phyloP scores from a whole-genome alignment of 441 rosid species.

The Adansonia rubrostipa region DNA sequence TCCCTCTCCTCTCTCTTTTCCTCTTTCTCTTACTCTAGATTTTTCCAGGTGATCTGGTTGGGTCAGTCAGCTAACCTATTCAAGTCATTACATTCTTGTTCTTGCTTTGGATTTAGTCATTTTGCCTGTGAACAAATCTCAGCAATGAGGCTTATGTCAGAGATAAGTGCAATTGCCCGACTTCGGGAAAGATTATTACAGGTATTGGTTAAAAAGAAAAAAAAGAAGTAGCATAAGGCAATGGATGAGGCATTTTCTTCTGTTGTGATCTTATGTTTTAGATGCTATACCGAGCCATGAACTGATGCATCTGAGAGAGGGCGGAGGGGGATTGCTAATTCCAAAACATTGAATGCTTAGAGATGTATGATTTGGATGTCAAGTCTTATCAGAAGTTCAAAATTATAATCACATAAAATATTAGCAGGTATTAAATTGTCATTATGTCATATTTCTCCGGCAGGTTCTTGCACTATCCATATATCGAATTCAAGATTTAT shows the following conservation, averaged over 20 bases:
- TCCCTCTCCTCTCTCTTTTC: neutral
- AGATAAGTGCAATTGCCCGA: neutral
- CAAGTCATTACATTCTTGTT: neutral
- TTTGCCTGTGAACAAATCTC: neutral
- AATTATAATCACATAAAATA: neutral
- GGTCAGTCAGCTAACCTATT: neutral
- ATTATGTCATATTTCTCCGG: conserved; percentile 11
- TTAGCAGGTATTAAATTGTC: neutral
- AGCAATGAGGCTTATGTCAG: neutral
- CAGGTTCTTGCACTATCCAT: neutral
- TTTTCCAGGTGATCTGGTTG: neutral
- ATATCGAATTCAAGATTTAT: neutral
- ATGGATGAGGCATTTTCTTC: neutral
- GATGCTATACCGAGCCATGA: neutral
- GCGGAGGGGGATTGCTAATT: neutral
- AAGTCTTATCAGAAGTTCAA: too few species aligned
- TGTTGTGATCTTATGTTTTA: neutral
- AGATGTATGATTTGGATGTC: neutral
- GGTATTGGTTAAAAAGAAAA: neutral
- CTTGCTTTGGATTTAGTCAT: conserved; percentile 5
- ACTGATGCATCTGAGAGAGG: neutral
- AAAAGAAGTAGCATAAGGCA: neutral
- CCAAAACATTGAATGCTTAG: neutral
- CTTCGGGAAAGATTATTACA: neutral
- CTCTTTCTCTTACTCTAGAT: neutral